phyloP scores from a whole-genome alignment of 2,329 filamentous ascomycete genomes.

The Didymella segeticola region DNA sequence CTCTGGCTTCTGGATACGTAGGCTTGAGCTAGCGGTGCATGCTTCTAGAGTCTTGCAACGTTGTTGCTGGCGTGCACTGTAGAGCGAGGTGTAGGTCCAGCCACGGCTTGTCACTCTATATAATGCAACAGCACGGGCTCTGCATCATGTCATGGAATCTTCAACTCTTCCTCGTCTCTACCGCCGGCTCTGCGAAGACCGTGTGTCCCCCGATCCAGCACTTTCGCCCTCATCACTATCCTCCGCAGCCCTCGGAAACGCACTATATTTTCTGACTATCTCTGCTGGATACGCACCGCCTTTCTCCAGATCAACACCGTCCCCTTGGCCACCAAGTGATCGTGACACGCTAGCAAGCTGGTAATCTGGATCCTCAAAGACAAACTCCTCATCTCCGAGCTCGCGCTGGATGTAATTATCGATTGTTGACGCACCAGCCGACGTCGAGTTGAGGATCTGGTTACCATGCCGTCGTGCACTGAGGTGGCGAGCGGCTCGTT shows the following conservation, averaged over 20 bases:
- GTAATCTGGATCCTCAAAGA: conserved; percentile 11
- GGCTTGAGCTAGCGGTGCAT: too few species aligned
- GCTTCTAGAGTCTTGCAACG: too few species aligned
- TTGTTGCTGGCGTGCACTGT: too few species aligned
- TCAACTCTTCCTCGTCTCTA: too few species aligned
- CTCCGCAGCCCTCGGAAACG: neutral
- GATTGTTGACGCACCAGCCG: neutral
- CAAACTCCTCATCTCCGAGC: neutral
- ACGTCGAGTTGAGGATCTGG: conserved; percentile 10
- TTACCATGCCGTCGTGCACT: neutral
- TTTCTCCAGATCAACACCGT: neutral
- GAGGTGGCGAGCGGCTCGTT: neutral
- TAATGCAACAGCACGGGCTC: too few species aligned
- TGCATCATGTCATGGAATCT: too few species aligned
- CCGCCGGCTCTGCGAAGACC: neutral
- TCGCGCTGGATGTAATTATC: conserved; percentile 1
- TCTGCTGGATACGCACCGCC: neutral
- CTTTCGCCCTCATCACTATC: neutral
- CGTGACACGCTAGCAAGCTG: neutral
- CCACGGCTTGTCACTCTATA: too few species aligned
- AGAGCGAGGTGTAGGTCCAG: too few species aligned
- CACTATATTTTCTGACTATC: neutral
- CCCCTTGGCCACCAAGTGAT: neutral
- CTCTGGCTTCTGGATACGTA: too few species aligned
- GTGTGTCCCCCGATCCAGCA: neutral